Conservation (phyloP, 176 grass and related monocot genomes). For the Juncus inflexus region DNA sequence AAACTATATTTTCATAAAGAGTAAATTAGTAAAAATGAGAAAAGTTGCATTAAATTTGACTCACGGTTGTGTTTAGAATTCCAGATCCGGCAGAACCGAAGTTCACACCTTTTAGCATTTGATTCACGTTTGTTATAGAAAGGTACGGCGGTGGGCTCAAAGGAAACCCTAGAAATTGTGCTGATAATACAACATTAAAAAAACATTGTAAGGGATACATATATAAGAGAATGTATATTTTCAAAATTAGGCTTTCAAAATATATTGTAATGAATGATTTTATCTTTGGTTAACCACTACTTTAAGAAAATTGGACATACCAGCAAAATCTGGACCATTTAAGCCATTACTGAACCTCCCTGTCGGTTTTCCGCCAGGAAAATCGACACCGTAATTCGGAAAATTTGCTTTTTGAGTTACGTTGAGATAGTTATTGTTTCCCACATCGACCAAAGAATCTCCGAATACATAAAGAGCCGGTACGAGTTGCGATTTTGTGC, state of each 20-base stretch:
- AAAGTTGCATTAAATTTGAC: neutral
- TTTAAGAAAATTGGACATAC: neutral
- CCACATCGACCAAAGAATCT: neutral
- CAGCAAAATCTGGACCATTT: neutral
- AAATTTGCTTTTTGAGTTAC: neutral
- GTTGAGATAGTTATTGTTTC: neutral
- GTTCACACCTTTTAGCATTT: slow-evolving; percentile 32
- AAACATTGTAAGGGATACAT: too few relatives aligned
- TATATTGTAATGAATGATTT: too few relatives aligned
- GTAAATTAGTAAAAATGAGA: neutral
- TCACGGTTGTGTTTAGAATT: slow-evolving; percentile 32
- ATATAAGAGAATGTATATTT: too few relatives aligned
- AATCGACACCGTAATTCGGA: neutral
- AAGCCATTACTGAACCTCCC: slow-evolving; percentile 1
- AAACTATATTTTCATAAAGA: neutral
- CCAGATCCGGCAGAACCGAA: slow-evolving; percentile 36
- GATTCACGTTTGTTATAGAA: neutral
- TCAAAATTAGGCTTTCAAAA: too few relatives aligned
- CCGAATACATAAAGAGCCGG: neutral
- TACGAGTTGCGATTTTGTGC: neutral
- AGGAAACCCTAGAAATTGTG: slow-evolving; percentile 8
- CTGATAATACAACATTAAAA: too few relatives aligned
- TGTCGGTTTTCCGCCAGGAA: neutral
- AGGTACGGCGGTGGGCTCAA: slow-evolving; percentile 36
- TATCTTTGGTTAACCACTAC: too few relatives aligned